Evolutionary conservation across 1,284 basidiomycete species (phyloP), one percentile per base, ranked within the genome.

Genomic region (Rhodotorula sp.): DNA sequence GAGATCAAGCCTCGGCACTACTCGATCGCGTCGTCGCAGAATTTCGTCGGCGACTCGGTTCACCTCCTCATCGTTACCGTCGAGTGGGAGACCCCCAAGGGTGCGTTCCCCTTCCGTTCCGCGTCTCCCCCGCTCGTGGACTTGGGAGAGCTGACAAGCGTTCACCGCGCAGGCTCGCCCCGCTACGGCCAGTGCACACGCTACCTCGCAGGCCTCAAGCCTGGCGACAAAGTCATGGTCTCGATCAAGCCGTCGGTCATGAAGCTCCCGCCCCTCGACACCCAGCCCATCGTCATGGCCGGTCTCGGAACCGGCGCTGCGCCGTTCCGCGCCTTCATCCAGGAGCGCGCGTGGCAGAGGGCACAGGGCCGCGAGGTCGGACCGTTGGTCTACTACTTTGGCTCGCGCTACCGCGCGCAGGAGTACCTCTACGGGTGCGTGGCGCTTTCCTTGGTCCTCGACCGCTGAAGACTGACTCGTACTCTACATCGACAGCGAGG

Each of bases 201-300:
- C 74, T 99, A 99, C 82, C 88, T 99, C 52, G 88, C 89, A 34
- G 87, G 85, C 52, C 86, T 99, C 64, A 86, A 86, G 78, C 81
- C 89, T 34, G 96, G 96, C 46, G 90, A 92, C 80, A 89, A 94
- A 81, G 93, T 99, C 46, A 98, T 94, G 2, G 95, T 97, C 24
- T 97, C 94, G 26, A 90, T 99, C 82, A 97, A 97, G 82, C 96
- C 96, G 30, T 95, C 92, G 78, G 95, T 99, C 59, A 99, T 99
- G 95, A 99, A 97, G 90, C 84, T 96, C 16, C 95, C 96, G 67
- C 89, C 90, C 7, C 85, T 88, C 79, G 84, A 88, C 79, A 85
- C 84, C 68, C 93, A 96, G 80, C 95, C 95, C 58, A 86, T 99
- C 81, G 96, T 99, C 82, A 94, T 99, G 91, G 94, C 95, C 59